These are phyloP conservation scores for Crepidotus variabilis DNA, from an alignment of 768 basidiomycete species.

Conservation along the genomic window DNA sequence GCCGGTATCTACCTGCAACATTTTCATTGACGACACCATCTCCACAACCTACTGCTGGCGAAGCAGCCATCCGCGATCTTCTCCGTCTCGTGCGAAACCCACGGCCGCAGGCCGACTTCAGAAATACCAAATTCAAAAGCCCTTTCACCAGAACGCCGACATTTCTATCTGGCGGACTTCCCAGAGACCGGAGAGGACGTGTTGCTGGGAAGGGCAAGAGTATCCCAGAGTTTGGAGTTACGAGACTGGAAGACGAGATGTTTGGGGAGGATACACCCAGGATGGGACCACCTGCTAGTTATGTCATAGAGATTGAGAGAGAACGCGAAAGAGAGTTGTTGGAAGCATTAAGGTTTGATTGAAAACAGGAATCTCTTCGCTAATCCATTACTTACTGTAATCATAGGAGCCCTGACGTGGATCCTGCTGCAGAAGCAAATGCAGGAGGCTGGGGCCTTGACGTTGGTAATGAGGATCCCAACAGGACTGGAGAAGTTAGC, in stretches of 20 bases:
- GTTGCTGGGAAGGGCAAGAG: slow-evolving; percentile 52
- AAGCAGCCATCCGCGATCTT: slow-evolving; percentile 65
- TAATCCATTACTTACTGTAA: neutral
- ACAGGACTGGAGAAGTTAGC: slow-evolving; percentile 40
- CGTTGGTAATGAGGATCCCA: slow-evolving; percentile 47
- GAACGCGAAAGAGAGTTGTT: slow-evolving; percentile 54
- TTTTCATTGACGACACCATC: slow-evolving; percentile 57
- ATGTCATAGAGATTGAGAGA: slow-evolving; percentile 35
- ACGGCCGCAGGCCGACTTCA: slow-evolving; percentile 29
- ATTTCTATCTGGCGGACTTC: slow-evolving; percentile 69
- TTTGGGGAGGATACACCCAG: slow-evolving; percentile 54
- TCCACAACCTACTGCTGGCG: slow-evolving; percentile 56
- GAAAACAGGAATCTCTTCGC: neutral
- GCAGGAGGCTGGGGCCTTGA: slow-evolving; percentile 79
- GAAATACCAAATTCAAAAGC: slow-evolving; percentile 26
- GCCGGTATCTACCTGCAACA: slow-evolving; percentile 52
- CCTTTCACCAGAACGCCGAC: slow-evolving; percentile 45
- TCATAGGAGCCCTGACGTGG: slow-evolving; percentile 51
- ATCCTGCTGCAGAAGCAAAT: slow-evolving; percentile 39
- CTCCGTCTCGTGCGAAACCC: slow-evolving; percentile 60
- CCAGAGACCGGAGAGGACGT: slow-evolving; percentile 76
- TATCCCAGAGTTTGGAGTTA: slow-evolving; percentile 26
- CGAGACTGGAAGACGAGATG: slow-evolving; percentile 32
- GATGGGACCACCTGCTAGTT: slow-evolving; percentile 29
- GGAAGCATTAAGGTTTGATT: slow-evolving; percentile 43